phyloP scores from a whole-genome alignment of 768 basidiomycete genomes.

The Lentinula raphanica region DNA sequence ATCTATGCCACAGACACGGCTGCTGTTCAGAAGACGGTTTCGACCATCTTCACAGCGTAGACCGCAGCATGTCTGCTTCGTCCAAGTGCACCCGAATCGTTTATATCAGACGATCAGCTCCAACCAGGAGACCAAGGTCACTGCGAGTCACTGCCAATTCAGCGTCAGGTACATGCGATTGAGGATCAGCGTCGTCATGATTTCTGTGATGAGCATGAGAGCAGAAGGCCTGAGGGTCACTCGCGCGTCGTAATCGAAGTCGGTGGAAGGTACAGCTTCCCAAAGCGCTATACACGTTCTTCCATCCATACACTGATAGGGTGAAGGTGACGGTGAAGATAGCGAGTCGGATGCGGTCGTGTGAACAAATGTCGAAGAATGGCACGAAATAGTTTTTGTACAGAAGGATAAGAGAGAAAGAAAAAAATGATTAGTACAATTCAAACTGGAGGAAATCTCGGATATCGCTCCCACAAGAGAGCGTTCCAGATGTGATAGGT shows the following conservation, averaged over 20 bases:
- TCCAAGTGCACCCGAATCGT: not conserved
- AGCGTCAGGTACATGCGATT: slow-evolving; percentile 65
- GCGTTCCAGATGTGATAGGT: not conserved
- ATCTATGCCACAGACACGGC: not conserved
- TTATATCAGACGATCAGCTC: no score
- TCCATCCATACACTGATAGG: slow-evolving; percentile 56
- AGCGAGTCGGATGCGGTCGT: not conserved
- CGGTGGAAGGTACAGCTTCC: slow-evolving; percentile 55
- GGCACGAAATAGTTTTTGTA: not conserved
- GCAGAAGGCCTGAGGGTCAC: slow-evolving; percentile 55
- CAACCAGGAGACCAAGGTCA: not conserved
- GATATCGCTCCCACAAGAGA: not conserved
- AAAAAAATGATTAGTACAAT: slow-evolving; percentile 1
- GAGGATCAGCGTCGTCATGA: slow-evolving; percentile 68
- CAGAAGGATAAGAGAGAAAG: not conserved
- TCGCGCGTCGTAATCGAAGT: slow-evolving; percentile 48
- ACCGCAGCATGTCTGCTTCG: not conserved
- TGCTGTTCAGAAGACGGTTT: not conserved
- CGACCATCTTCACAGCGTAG: not conserved
- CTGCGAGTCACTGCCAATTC: slow-evolving; percentile 41
- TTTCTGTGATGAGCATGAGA: slow-evolving; percentile 65
- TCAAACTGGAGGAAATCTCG: no score
- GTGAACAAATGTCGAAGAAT: not conserved
- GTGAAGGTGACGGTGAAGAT: not conserved
- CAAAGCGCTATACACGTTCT: slow-evolving; percentile 60